Evolutionary conservation across 768 basidiomycete genomes (phyloP), one percentile per base, ranked within the genome.

Genomic region (Pholiota molesta): DNA sequence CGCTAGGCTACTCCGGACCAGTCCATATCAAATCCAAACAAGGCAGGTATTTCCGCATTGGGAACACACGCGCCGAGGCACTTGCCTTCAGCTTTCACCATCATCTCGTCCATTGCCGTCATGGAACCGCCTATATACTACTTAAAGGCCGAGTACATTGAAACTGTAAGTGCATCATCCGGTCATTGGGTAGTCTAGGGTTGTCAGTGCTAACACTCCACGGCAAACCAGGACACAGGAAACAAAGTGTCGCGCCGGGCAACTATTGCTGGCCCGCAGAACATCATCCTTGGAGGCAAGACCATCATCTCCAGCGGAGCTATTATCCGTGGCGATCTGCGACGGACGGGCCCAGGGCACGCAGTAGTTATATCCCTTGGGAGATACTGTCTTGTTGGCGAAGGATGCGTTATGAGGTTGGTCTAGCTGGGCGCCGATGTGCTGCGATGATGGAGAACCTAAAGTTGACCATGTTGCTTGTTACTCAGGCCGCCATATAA

Each of bases 241-340:
- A 97, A 99, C 81, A 97, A 97, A 75, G 96, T 98, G 47, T 96
- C 94, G 42, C 86, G 94, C 60, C 87, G 92, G 63, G 94, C 95
- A 17, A 90, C 89, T 28, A 97, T 98, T 69, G 87, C 90, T 59
- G 97, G 97, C 1, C 92, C 95, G 11, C 91, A 95, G 74, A 98
- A 97, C 73, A 99, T 99, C 73, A 94, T 98, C 64, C 87, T 99
- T 14, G 95, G 94, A 42, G 97, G 97, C 51, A 97, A 98, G 79
- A 95, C 95, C 2, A 94, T 99, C 73, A 96, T 99, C 62, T 91
- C 95, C 1, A 90, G 86, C 62, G 86, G 88, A 19, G 92, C 93
- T 9, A 94, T 98, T 58, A 90, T 99, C 54, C 89, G 97, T 52
- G 97, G 97, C 2, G 97, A 99, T 72, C 80, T 99, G 57, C 83